These are phyloP conservation scores for Globisporangium paddicum DNA, from an alignment of 352 stramenopile genomes.

Conservation along the genomic window DNA sequence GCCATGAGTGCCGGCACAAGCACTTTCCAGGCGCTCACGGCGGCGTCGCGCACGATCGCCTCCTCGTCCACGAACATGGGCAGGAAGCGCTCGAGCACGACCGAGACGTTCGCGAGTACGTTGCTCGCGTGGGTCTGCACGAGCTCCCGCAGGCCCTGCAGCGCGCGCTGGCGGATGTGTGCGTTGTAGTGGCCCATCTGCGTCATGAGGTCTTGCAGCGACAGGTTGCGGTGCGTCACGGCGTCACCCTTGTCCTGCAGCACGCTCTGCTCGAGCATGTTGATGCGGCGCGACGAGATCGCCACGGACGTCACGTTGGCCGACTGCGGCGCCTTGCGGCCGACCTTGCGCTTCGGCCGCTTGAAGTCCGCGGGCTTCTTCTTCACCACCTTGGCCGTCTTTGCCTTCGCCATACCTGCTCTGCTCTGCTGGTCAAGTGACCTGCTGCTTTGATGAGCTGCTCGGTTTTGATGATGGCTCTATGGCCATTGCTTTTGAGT, in stretches of 20 bases:
- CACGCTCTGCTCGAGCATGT: conserved; percentile 76
- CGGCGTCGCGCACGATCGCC: conserved; percentile 69
- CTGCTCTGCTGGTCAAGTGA: neutral
- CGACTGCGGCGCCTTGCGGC: conserved; percentile 52
- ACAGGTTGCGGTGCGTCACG: conserved; percentile 61
- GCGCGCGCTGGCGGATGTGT: conserved; percentile 64
- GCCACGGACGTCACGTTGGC: conserved; percentile 77
- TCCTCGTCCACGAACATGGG: conserved; percentile 74
- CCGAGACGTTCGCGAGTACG: conserved; percentile 62
- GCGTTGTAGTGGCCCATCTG: conserved; percentile 80
- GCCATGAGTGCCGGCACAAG: conserved; percentile 50
- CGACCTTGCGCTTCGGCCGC: conserved; percentile 84
- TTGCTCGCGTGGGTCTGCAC: conserved; percentile 43
- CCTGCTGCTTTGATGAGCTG: neutral
- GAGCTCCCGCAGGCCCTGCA: conserved; percentile 65
- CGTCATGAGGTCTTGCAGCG: conserved; percentile 61
- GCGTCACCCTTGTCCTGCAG: conserved; percentile 65
- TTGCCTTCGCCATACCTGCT: conserved; percentile 40
- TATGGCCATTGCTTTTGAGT: neutral
- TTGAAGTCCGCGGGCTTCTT: conserved; percentile 88
- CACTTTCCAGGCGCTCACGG: conserved; percentile 60
- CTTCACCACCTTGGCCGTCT: conserved; percentile 50
- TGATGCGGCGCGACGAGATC: conserved; percentile 75
- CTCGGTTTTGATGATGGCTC: neutral
- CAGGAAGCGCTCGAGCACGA: conserved; percentile 76